Percentiles rank a stretch among this genome's conserved stretches.
phyloP scores from a whole-genome alignment of 2,329 filamentous ascomycete species.

The Beauveria bassiana region DNA sequence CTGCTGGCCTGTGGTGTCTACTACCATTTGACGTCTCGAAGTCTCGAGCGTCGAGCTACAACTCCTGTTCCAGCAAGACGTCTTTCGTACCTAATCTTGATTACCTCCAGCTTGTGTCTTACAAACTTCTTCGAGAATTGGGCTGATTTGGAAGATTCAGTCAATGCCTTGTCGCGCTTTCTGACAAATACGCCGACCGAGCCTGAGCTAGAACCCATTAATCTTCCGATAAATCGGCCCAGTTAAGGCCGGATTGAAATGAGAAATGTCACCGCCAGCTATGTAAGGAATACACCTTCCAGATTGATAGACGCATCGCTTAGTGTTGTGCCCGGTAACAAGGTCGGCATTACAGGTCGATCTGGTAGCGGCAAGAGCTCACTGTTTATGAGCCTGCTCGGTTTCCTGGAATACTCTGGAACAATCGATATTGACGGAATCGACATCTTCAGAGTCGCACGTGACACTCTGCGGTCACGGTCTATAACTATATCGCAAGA shows the following conservation, averaged over 20 bases:
- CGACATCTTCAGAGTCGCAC: conserved; percentile 28
- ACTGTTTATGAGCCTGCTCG: conserved; percentile 15
- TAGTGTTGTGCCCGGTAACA: conserved; percentile 18
- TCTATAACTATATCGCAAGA: conserved; percentile 44
- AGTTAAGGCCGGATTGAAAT: neutral
- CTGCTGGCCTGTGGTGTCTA: conserved; percentile 37
- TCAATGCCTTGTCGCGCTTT: neutral
- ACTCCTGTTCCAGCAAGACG: conserved; percentile 2
- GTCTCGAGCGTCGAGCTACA: conserved; percentile 20
- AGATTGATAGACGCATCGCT: conserved; percentile 20
- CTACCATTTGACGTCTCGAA: conserved; percentile 34
- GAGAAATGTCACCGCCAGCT: neutral
- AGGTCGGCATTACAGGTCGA: conserved; percentile 28
- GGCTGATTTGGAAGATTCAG: neutral
- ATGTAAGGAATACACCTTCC: neutral
- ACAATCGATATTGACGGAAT: conserved; percentile 30
- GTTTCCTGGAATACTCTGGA: conserved; percentile 12
- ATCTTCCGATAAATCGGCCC: neutral
- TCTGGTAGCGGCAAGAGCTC: conserved; percentile 18
- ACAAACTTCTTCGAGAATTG: conserved; percentile 19
- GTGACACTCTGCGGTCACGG: conserved; percentile 32
- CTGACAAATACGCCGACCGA: neutral
- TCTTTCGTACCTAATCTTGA: conserved; percentile 13
- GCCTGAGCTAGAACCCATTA: neutral
- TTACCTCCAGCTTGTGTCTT: conserved; percentile 16